Percentiles rank a stretch among this genome's conserved stretches.
These are phyloP conservation scores for Sabuloglossum arenarium DNA, from an alignment of 495 filamentous ascomycete genomes.

Conservation along the genomic window DNA sequence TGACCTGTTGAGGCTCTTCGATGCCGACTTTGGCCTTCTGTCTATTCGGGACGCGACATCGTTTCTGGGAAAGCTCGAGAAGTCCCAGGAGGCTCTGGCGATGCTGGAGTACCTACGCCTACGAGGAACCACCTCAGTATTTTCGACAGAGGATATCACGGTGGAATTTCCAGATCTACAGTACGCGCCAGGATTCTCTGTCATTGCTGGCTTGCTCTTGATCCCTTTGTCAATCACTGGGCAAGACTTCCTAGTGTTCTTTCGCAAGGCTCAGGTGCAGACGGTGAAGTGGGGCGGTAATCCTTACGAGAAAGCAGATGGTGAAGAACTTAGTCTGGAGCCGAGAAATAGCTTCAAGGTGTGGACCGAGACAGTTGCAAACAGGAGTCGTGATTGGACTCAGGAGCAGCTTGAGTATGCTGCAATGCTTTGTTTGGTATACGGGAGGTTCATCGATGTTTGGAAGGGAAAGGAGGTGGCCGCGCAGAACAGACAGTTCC, in stretches of 20 bases:
- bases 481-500: constrained; percentile 63
- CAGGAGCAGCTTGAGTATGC: constrained; percentile 69
- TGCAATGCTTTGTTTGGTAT: constrained; percentile 73
- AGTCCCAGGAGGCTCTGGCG: constrained; percentile 68
- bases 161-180: constrained; percentile 68
- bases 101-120: constrained; percentile 73
- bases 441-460: constrained; percentile 80
- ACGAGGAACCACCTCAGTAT: constrained; percentile 52
- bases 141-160: constrained; percentile 55
- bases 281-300: constrained; percentile 90
- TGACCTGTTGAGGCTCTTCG: constrained; percentile 66
- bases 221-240: constrained; percentile 65
- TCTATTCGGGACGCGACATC: constrained; percentile 80
- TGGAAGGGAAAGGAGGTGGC: constrained; percentile 85
- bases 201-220: constrained; percentile 64
- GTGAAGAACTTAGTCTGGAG: constrained; percentile 39
- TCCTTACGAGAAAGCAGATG: constrained; percentile 59
- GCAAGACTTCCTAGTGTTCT: constrained; percentile 79
- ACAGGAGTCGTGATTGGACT: constrained; percentile 55
- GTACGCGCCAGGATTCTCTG: constrained; percentile 59
- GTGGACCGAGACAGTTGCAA: constrained; percentile 58
- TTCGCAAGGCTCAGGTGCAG: constrained; percentile 54
- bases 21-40: constrained; percentile 73
- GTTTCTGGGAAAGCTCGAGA: constrained; percentile 51
- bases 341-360: constrained; percentile 56